phyloP scores from a whole-genome alignment of 2,329 filamentous ascomycete species.

The Hymenoscyphus infarciens region DNA sequence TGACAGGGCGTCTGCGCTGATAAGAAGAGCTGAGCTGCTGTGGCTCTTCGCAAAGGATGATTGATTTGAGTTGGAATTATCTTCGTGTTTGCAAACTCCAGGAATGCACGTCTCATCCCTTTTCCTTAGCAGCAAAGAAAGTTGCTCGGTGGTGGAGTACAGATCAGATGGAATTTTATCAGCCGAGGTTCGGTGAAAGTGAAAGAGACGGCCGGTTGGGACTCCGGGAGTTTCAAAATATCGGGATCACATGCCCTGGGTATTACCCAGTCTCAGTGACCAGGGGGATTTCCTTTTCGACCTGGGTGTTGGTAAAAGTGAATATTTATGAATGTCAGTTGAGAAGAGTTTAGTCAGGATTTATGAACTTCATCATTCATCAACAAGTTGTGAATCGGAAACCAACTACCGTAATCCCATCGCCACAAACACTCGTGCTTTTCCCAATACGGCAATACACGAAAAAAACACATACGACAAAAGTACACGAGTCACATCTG shows the following conservation, averaged over 20 bases:
- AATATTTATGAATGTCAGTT: too few species aligned
- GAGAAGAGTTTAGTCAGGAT: too few species aligned
- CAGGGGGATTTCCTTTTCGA: background rate
- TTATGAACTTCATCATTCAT: background rate
- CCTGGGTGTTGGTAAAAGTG: background rate
- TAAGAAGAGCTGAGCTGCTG: background rate
- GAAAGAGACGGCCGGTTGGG: background rate
- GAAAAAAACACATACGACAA: background rate
- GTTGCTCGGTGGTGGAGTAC: background rate
- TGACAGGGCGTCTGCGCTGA: background rate
- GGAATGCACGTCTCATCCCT: background rate
- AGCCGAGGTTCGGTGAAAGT: slow-evolving; percentile 1
- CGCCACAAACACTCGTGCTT: too few species aligned
- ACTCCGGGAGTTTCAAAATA: background rate
- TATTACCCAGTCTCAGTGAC: background rate
- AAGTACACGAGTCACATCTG: background rate
- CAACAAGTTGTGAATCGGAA: background rate
- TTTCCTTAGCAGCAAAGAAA: background rate
- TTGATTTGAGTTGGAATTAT: background rate
- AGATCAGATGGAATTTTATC: background rate
- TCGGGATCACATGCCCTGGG: background rate
- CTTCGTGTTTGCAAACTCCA: background rate
- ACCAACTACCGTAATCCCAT: background rate
- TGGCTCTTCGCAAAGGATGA: background rate
- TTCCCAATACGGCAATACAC: background rate